Base-by-base conservation (phyloP, 2,329 filamentous ascomycete species). In the Colletotrichum sp. region DNA sequence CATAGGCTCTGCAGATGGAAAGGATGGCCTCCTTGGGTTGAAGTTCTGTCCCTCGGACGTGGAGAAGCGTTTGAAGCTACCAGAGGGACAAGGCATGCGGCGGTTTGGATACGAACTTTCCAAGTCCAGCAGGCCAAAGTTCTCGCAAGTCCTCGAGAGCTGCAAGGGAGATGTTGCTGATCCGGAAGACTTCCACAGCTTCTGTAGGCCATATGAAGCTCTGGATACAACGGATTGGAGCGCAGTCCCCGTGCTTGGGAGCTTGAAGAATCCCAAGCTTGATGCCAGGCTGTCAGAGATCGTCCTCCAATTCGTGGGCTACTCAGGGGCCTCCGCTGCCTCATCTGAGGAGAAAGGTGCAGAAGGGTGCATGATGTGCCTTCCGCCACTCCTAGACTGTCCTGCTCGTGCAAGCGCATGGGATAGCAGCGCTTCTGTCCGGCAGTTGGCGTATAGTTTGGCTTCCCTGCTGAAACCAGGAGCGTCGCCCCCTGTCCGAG, bases 381-480 rank as follows among this genome's bases (percentile, higher is more conserved):
- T 96, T 1, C 92, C 93, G 0, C 87, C 93, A 26, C 82, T 95
- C 0, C 84, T 92, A 12, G 92, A 93, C 77, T 89, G 87, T 72
- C 88, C 89, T 21, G 80, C 82, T n/a, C 87, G 88, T 34, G 87
- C 87, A 58, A 92, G 88, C 78, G 89, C 90, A 18, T 93, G 92
- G 91, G 86, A 87, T 69, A 84, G 88, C 73, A 90, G 90, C 70
- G 86, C 84, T 30, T 71, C 80, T 9, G 84, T 91, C 36, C 86
- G 92, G 16, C 85, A 85, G 62, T 77, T 92, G 26, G 90, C 89
- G 3, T 93, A 92, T 79, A 89, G 90, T 1, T 77, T 90, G 9
- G 80, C 52, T 4, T 24, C 66, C 69, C 28, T 80, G 74, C 70
- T 73, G 69, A 10, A 77, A 79, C 14, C 78, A 73, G 7, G 73